Base-by-base conservation (phyloP, 2,329 filamentous ascomycete genomes). In the Sclerotinia glacialis region DNA sequence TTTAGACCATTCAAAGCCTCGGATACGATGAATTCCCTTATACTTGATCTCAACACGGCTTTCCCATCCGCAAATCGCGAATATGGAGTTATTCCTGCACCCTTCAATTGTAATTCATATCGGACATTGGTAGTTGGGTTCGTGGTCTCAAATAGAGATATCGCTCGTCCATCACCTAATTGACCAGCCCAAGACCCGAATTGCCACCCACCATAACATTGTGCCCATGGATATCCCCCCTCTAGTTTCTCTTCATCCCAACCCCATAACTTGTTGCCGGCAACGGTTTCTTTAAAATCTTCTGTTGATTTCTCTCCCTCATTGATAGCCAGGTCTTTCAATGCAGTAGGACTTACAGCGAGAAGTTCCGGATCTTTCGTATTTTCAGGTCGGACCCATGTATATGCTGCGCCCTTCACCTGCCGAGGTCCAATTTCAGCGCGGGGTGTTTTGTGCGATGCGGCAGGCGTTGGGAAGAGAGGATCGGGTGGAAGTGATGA, bases 11-110 rank as follows among this genome's bases (percentile, higher is more conserved):
- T 86, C 53, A 99, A 84, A 34, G 89, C 88, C 80, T 99, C 95
- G 59, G 91, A 96, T 26, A 96, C 93, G 53, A 99, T 82, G 72
- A 95, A 99, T 79, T 99, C 95, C 68, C 95, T 86, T 72, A 99
- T 96, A 75, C 92, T 96, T 37, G 92, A 96, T 68, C 95, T 83
- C 62, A 99, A 81, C 3, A 99, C 95, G 0, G 95, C 95, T 76
- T 95, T 94, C 40, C 95, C 95, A 77, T 99, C 95, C 31, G 95
- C 95, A 72, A 99, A 99, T 4, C 95, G 89, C 49, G 92, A 96
- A 79, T 99, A 99, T 0, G 95, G 95, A 5, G 95, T 99, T 74
- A 89, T 81, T 6, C 95, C 95, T 21, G 95, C 95, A 31, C 95
- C 95, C 78, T 99, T 99, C 68, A 99, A 83, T 78, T 98, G 95